Evolutionary conservation across 495 filamentous ascomycete species (phyloP).

Genomic region (Penicillium angulare): DNA sequence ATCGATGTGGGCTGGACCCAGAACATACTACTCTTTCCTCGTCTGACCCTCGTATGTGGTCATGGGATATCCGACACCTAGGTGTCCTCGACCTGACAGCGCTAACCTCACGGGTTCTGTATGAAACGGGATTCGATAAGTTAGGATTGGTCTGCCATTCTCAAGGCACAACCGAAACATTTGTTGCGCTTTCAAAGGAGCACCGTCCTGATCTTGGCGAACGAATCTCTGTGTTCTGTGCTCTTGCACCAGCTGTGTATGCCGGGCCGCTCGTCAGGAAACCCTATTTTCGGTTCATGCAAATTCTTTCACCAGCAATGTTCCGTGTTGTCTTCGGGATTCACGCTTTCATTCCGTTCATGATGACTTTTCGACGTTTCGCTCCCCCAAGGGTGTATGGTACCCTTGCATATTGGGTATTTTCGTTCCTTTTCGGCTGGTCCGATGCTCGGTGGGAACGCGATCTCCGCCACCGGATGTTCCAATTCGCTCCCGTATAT

Average conservation of each 20-base stretch:
- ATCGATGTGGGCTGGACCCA: slow-evolving; percentile 82
- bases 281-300: slow-evolving; percentile 93
- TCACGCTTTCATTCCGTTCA: slow-evolving; percentile 91
- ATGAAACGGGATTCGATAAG: slow-evolving; percentile 80
- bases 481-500: slow-evolving; percentile 89
- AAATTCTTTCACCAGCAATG: slow-evolving; percentile 66
- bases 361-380: slow-evolving; percentile 77
- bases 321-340: slow-evolving; percentile 89
- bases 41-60: slow-evolving; percentile 90
- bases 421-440: slow-evolving; percentile 90
- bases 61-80: slow-evolving; percentile 95
- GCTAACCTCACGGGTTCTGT: slow-evolving; percentile 77
- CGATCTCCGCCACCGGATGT: slow-evolving; percentile 76
- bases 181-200: slow-evolving; percentile 87
- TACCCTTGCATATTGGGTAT: slow-evolving; percentile 85
- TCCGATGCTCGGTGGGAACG: slow-evolving; percentile 83
- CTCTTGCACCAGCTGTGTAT: slow-evolving; percentile 87
- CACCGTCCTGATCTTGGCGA: slow-evolving; percentile 86
- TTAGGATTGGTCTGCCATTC: slow-evolving; percentile 83
- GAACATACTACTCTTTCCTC: slow-evolving; percentile 68
- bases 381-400: slow-evolving; percentile 72
- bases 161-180: slow-evolving; percentile 88
- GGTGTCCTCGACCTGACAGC: slow-evolving; percentile 89
- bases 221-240: slow-evolving; percentile 88
- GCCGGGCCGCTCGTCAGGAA: slow-evolving; percentile 83